phyloP scores from a whole-genome alignment of 2,329 filamentous ascomycete genomes.

The Pseudogymnoascus sp. region DNA sequence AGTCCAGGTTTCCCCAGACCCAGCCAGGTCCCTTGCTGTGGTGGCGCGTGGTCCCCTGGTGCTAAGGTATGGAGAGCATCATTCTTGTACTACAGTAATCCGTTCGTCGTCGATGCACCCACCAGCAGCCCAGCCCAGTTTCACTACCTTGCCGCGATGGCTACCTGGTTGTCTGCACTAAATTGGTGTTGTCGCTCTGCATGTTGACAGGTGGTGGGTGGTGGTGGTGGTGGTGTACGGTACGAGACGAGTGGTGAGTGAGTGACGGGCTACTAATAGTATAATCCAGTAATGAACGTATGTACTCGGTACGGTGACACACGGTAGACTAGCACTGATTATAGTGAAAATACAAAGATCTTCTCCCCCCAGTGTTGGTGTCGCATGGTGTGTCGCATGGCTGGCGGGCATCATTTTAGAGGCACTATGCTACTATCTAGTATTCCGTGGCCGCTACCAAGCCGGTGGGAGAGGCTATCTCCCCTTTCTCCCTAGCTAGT shows the following conservation, averaged over 20 bases:
- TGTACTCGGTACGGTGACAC: background rate
- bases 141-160: background rate
- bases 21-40: background rate
- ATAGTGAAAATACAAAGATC: background rate
- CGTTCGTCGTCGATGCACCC: background rate
- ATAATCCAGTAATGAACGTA: background rate
- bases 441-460: background rate
- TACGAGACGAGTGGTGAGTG: background rate
- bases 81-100: background rate
- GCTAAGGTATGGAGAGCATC: background rate
- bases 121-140: background rate
- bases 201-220: background rate
- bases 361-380: background rate
- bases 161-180: background rate
- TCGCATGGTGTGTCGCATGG: background rate
- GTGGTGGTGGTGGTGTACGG: background rate
- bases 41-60: background rate
- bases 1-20: background rate
- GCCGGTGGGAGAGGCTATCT: slow-evolving; percentile 1
- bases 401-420: background rate
- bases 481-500: background rate
- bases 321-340: background rate
- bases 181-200: background rate
- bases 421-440: background rate
- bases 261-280: no score